Evolutionary conservation across 805 yeast species (phyloP).

Genomic region (Lipomyces orientalis): DNA sequence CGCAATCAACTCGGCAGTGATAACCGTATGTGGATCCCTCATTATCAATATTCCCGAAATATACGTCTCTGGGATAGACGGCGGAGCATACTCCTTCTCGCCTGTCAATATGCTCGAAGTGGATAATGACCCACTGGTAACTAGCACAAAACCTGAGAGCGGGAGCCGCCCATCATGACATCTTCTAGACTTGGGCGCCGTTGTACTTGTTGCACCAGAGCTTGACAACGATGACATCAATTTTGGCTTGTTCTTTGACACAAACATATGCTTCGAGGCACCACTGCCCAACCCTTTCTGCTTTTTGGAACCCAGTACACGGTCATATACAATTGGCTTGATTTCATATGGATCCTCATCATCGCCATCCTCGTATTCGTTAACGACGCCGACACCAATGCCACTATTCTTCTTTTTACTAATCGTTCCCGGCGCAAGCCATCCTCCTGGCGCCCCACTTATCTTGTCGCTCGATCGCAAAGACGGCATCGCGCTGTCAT

Average conservation of each 20-base stretch:
- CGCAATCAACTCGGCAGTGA: slow-evolving; percentile 15
- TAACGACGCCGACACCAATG: slow-evolving; percentile 37
- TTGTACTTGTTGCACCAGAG: neutral
- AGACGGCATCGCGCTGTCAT: slow-evolving; percentile 22
- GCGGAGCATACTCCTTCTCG: slow-evolving; percentile 21
- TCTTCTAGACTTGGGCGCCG: neutral
- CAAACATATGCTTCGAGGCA: neutral
- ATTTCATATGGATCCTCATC: slow-evolving; percentile 36
- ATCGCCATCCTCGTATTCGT: slow-evolving; percentile 40
- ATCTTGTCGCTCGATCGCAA: neutral
- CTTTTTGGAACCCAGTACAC: slow-evolving; percentile 16
- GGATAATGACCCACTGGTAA: neutral
- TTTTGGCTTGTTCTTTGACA: slow-evolving; percentile 8
- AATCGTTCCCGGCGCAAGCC: slow-evolving; percentile 16
- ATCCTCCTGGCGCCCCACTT: neutral
- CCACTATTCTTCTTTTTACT: slow-evolving; percentile 33
- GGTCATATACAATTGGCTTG: slow-evolving; percentile 27
- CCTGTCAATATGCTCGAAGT: neutral
- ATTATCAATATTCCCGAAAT: slow-evolving; percentile 20
- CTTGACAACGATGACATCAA: neutral
- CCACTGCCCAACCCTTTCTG: neutral
- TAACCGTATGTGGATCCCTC: slow-evolving; percentile 17
- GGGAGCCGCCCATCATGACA: slow-evolving; percentile 36
- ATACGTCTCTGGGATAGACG: slow-evolving; percentile 24
- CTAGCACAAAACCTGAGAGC: slow-evolving; percentile 23